phyloP scores from a whole-genome alignment of 495 filamentous ascomycete genomes.

The Pyronema omphalodes region DNA sequence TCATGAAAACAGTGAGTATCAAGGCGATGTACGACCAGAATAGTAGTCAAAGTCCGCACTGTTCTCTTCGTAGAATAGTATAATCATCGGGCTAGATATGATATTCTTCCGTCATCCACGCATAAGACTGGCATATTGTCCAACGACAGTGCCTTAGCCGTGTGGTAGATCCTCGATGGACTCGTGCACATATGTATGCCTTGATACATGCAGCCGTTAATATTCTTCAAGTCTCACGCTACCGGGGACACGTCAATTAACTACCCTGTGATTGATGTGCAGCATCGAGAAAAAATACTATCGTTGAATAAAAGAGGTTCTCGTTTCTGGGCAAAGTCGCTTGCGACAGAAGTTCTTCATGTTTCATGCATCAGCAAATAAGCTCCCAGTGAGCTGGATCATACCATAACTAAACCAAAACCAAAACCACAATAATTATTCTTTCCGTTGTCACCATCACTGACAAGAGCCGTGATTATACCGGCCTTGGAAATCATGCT shows the following conservation, averaged over 20 bases:
- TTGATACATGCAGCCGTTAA: conserved; percentile 42
- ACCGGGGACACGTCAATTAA: conserved; percentile 33
- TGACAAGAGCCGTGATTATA: conserved; percentile 71
- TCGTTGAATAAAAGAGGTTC: conserved; percentile 53
- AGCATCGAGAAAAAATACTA: conserved; percentile 46
- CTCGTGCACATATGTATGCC: conserved; percentile 41
- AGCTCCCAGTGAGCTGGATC: conserved; percentile 27
- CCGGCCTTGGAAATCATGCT: conserved; percentile 42
- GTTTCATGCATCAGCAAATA: conserved; percentile 20
- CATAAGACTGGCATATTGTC: conserved; percentile 24
- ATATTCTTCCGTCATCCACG: conserved; percentile 1
- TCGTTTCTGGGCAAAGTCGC: conserved; percentile 48
- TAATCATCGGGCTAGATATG: neutral
- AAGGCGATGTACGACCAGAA: conserved; percentile 66
- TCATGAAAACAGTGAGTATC: conserved; percentile 66
- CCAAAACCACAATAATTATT: conserved; percentile 83
- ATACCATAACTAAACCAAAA: conserved; percentile 59
- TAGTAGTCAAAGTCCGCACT: conserved; percentile 60
- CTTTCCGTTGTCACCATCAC: conserved; percentile 77
- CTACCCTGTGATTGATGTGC: conserved; percentile 32
- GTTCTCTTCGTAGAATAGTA: conserved; percentile 57
- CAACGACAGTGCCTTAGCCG: conserved; percentile 37
- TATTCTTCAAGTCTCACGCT: conserved; percentile 33
- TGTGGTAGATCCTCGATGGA: conserved; percentile 42
- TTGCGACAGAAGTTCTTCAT: conserved; percentile 39